Evolutionary conservation across 176 grass and related monocot genomes (phyloP), one percentile per base, ranked within the genome.

Genomic region (Calamus simplicifolius): DNA sequence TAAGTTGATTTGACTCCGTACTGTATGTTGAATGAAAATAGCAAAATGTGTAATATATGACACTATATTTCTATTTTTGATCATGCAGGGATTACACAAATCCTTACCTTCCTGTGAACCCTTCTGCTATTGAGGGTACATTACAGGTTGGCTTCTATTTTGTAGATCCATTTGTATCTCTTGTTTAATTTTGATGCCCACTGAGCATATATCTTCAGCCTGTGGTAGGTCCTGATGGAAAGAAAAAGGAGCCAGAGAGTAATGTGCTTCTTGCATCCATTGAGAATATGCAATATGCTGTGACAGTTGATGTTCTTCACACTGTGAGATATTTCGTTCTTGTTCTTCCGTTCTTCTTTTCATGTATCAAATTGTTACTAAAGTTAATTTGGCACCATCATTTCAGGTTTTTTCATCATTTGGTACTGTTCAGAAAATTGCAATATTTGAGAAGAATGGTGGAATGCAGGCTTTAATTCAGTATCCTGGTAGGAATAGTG

Each of bases 361-460:
- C 8, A 12, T 43, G 35, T 71, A 13, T 43, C 7, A 43, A 43
- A 43, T 43, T 12, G 12, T 3, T 10, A 43, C 35, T 43, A 43
- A 2, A 13, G 35, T 43, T 43, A 43, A 43, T 12, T 43, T 13
- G 35, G 35, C 10, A 13, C 35, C 12, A 10, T 43, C 35, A 43
- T 81, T 70, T 58, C 71, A 97, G 92, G 92, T 97, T 52, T 97
- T 91, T 55, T 91, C 87, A 66, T 69, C 87, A 77, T 91, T 91
- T 66, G 92, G 92, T 25, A 76, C 69, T 29, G 87, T 97, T 48
- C 92, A 88, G 71, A 97, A 97, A 98, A 85, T 98, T 74, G 87
- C 87, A 63, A 92, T 98, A 65, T 98, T 98, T 63, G 87, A 91
- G 70, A 98, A 98, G 69, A 91, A 98, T 17, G 87, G 87, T 62